Percentiles rank a stretch among this genome's conserved stretches.
These are phyloP conservation scores for Neurospora terricola DNA, from an alignment of 495 filamentous ascomycete genomes.

Conservation along the genomic window DNA sequence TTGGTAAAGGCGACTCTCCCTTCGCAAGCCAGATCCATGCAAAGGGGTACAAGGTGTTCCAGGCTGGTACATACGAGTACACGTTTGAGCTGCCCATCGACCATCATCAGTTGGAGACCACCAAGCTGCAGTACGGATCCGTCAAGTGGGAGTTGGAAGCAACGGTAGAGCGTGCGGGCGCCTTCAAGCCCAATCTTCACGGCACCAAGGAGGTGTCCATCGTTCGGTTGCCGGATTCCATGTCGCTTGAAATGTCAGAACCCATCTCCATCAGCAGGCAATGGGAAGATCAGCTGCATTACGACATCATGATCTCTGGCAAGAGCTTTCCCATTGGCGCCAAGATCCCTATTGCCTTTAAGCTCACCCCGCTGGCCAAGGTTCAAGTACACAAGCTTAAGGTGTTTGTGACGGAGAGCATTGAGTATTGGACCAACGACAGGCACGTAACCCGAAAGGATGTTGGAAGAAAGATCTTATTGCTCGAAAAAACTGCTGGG, in stretches of 20 bases:
- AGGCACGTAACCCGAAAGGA: slow-evolving; percentile 84
- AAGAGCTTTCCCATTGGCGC: slow-evolving; percentile 94
- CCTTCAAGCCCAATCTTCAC: slow-evolving; percentile 83
- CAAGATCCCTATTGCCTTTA: slow-evolving; percentile 94
- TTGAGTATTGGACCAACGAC: slow-evolving; percentile 86
- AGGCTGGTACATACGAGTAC: slow-evolving; percentile 86
- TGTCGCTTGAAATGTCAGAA: slow-evolving; percentile 87
- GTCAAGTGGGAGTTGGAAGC: slow-evolving; percentile 89
- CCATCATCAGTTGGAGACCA: slow-evolving; percentile 83
- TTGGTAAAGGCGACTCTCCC: slow-evolving; percentile 66
- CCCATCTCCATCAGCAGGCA: slow-evolving; percentile 94
- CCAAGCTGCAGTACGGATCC: slow-evolving; percentile 76
- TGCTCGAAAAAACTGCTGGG: slow-evolving; percentile 89
- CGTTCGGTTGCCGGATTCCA: slow-evolving; percentile 80
- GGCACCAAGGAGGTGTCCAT: slow-evolving; percentile 78
- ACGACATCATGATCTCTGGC: slow-evolving; percentile 96
- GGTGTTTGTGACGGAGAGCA: slow-evolving; percentile 86
- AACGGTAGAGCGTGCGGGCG: slow-evolving; percentile 77
- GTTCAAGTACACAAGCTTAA: slow-evolving; percentile 95
- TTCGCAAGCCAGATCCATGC: slow-evolving; percentile 55
- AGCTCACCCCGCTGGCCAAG: slow-evolving; percentile 90
- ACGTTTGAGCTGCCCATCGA: slow-evolving; percentile 93
- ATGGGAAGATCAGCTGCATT: slow-evolving; percentile 97
- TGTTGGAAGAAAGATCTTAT: slow-evolving; percentile 67
- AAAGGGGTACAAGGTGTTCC: slow-evolving; percentile 84